Evolutionary conservation across 176 grass and related monocot species (phyloP).

Genomic region (Metroxylon sagu): DNA sequence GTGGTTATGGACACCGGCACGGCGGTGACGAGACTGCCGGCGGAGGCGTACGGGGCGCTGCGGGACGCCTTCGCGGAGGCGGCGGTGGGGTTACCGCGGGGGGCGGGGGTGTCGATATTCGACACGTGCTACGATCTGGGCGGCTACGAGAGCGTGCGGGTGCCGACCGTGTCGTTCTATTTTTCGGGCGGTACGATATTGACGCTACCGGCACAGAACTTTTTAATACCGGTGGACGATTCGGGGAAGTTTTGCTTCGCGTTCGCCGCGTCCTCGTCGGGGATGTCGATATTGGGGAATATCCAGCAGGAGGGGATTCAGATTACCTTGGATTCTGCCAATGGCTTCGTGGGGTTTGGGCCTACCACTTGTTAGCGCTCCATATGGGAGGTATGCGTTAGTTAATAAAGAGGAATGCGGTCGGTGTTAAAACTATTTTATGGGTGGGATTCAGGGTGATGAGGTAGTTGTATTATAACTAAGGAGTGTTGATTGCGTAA

Average conservation of each 20-base stretch:
- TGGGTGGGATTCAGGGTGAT: too few species aligned
- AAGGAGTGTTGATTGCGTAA: too few species aligned
- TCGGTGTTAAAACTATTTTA: too few species aligned
- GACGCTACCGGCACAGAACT: constrained; percentile 79
- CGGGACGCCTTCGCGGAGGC: constrained; percentile 41
- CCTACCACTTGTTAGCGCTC: constrained; percentile 53
- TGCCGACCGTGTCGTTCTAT: constrained; percentile 85
- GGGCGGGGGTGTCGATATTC: constrained; percentile 47
- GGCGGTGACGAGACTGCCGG: constrained; percentile 55
- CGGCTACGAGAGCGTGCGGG: constrained; percentile 72
- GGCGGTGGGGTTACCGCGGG: constrained; percentile 37
- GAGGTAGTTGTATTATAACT: too few species aligned
- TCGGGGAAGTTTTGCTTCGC: constrained; percentile 65
- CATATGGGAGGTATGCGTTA: background rate
- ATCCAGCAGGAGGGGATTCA: constrained; percentile 88
- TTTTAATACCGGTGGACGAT: constrained; percentile 58
- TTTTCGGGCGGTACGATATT: constrained; percentile 49
- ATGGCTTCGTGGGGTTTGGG: constrained; percentile 69
- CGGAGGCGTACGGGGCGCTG: constrained; percentile 49
- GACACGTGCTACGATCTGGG: constrained; percentile 87
- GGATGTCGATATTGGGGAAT: constrained; percentile 70
- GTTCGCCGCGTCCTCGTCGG: constrained; percentile 56
- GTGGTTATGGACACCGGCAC: constrained; percentile 94
- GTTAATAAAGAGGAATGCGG: too few species aligned
- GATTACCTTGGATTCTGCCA: constrained; percentile 72